These are phyloP conservation scores for Xerophyta viscosa DNA, from an alignment of 106 monocot genomes.

Conservation along the genomic window DNA sequence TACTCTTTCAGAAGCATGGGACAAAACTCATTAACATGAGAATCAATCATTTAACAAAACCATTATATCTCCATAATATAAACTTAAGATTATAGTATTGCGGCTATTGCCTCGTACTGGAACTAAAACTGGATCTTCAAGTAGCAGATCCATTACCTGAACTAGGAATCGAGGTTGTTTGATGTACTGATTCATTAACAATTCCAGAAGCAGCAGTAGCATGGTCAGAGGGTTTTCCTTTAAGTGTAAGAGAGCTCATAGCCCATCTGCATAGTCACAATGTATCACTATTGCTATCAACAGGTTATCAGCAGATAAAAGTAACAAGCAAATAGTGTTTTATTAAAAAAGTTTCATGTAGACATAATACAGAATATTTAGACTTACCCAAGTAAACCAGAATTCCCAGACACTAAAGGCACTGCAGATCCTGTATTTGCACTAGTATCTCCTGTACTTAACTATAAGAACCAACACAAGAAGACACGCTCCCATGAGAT, in stretches of 20 bases:
- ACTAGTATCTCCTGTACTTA: slow-evolving; percentile 55
- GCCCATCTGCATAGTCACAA: slow-evolving; percentile 72
- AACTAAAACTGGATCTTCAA: too few species aligned
- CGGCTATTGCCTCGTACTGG: too few species aligned
- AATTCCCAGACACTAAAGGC: slow-evolving; percentile 56
- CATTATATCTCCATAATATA: too few species aligned
- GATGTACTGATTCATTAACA: slow-evolving; percentile 29
- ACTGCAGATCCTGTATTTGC: slow-evolving; percentile 22
- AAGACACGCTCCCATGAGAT: neutral
- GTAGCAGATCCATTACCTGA: too few species aligned
- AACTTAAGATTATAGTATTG: too few species aligned
- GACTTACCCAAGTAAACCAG: slow-evolving; percentile 79
- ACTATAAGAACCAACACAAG: slow-evolving; percentile 24
- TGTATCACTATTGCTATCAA: neutral
- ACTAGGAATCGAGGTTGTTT: slow-evolving; percentile 33
- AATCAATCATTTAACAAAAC: too few species aligned
- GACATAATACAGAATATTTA: neutral
- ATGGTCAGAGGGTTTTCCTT: slow-evolving; percentile 84
- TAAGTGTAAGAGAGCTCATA: slow-evolving; percentile 80
- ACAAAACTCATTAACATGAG: too few species aligned
- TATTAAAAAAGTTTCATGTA: neutral
- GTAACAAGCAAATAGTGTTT: neutral
- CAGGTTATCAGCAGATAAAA: neutral
- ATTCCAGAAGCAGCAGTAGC: slow-evolving; percentile 34
- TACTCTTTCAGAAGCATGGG: too few species aligned